Conservation (phyloP, 2,329 filamentous ascomycete species). For the Phialophora verrucosa region DNA sequence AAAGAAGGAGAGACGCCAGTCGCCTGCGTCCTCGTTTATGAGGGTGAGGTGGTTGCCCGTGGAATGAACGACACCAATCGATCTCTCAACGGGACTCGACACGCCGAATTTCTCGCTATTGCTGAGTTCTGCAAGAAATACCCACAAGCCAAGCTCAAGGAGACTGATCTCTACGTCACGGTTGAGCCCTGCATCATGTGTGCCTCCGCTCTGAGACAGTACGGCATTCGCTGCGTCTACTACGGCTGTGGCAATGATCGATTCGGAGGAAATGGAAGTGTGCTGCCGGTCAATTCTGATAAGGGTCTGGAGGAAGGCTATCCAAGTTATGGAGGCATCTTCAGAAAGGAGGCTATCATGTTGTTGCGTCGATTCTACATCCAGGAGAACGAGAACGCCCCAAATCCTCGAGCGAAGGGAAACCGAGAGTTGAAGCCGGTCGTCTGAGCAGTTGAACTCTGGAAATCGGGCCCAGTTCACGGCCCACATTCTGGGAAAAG, state of each 20-base stretch:
- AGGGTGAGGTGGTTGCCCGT: conserved; percentile 77
- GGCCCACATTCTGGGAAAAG: neutral
- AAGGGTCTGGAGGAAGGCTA: conserved; percentile 74
- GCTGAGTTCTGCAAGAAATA: conserved; percentile 68
- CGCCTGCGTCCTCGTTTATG: conserved; percentile 88
- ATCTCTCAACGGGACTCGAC: conserved; percentile 84
- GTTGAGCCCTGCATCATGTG: conserved; percentile 99
- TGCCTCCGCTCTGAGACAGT: conserved; percentile 86
- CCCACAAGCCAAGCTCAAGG: conserved; percentile 69
- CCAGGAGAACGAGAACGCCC: conserved; percentile 89
- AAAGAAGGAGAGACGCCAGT: conserved; percentile 90
- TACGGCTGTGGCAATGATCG: conserved; percentile 96
- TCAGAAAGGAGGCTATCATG: conserved; percentile 90
- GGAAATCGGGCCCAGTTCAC: neutral
- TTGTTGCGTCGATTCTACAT: conserved; percentile 93
- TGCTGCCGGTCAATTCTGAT: conserved; percentile 65
- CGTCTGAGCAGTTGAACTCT: conserved; percentile 26
- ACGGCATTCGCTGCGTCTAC: conserved; percentile 85
- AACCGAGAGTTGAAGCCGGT: conserved; percentile 66
- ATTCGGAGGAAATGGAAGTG: conserved; percentile 94
- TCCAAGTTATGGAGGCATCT: conserved; percentile 83
- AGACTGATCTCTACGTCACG: conserved; percentile 89
- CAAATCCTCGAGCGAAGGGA: conserved; percentile 69
- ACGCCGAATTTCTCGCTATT: conserved; percentile 93
- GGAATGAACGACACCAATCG: conserved; percentile 98